Evolutionary conservation across 2,329 filamentous ascomycete species (phyloP), one percentile per base, ranked within the genome.

Genomic region (Exophiala phaeomuriformis): DNA sequence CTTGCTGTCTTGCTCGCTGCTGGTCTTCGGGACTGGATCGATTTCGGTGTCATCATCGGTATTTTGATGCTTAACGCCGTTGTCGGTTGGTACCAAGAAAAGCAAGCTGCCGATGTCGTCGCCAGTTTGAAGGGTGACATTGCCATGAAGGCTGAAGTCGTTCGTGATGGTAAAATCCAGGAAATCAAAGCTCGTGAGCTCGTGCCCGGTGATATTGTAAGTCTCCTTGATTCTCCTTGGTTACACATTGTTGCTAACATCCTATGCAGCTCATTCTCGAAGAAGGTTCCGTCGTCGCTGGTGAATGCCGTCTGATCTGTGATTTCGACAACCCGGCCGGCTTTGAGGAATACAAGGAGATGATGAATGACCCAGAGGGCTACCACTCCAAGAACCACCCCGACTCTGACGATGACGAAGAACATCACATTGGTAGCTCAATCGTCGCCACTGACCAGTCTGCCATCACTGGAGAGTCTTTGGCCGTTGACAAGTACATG

Each of bases 41-140:
- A 89, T 74, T 79, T 88, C 63, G 84, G 84, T 78, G 83, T 89
- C 69, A 88, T 88, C 68, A 80, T 84, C 64, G 85, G 79, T 75
- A 88, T 89, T 70, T 74, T 89, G 52, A 64, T 84, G 67, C 82
- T 89, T 59, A 89, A 89, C 74, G 85, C 85, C 61, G 73, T 83
- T 60, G 85, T 88, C 69, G 85, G 85, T 75, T 88, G 84, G 81
- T 88, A 88, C 70, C 85, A 88, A 70, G 85, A 88, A 72, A 88
- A 88, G 75, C 84, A 88, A 72, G 85, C 85, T 64, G 85, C 84
- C 62, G 85, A 88, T 71, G 84, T 88, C 65, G 84, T 87, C 65
- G 84, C 84, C 52, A 81, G 76, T 59, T 74, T 88, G 58, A 88
- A 88, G 76, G 85, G 85, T 74, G 85, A 88, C 66, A 88, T 89